Evolutionary conservation across 345 rosid species (phyloP), one percentile per base, ranked within the genome.

Genomic region (Sisymbrium altissimum): DNA sequence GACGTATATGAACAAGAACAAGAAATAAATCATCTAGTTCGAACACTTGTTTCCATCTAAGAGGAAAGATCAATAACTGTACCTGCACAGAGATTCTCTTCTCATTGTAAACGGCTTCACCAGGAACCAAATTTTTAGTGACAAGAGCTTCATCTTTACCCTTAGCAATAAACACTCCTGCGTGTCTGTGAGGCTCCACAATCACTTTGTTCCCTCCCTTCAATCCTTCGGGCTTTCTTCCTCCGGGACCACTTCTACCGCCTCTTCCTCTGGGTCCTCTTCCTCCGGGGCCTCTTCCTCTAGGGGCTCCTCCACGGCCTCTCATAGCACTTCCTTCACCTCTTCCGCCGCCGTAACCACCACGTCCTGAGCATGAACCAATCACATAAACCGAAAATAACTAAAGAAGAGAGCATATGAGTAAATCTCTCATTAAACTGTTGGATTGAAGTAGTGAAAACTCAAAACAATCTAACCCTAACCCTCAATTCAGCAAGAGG

Each of bases 61-160:
- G 43, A 39, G 5, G 13, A 3, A 39, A 39, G 43, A 39, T 3
- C 13, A 39, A 11, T 10, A 40, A 40, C n/a, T 12, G 4, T 12
- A 90, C 97, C 96, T 86, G 97, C 21, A 89, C 93, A 60, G 97
- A 48, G 57, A 76, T 63, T 13, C 93, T 85, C 86, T 90, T 93
- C 75, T 93, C 92, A 27, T 86, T 90, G 79, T 93, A 89, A 25
- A 93, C 98, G 30, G 91, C 89, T 71, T 87, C 96, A 4, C 96
- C 92, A 54, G 97, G 91, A 39, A 89, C 96, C 68, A 93, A 66
- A 50, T 93, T 90, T 83, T 85, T 93, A 21, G 98, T 93, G 5
- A 86, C 97, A 65, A 90, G 89, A 17, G 92, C 97, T 72, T 93
- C 97, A 70, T 90, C 97, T 78, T 87, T 89, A 35, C 93, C 98